phyloP scores from a whole-genome alignment of 1,139 yeast genomes.

The Trichomonascaceae sp. region DNA sequence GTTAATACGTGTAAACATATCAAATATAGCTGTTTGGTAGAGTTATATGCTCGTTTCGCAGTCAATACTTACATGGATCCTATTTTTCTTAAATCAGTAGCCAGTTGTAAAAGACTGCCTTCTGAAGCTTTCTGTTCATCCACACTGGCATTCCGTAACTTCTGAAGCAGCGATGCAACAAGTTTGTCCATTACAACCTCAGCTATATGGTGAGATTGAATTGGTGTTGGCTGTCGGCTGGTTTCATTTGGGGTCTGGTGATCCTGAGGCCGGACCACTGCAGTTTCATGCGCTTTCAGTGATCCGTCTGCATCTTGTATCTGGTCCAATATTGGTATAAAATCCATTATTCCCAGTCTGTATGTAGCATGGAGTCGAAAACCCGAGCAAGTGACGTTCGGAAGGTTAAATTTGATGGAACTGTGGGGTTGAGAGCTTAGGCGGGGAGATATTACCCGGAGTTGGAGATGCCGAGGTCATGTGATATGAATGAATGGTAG shows the following conservation, averaged over 20 bases:
- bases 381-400: neutral
- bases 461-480: neutral
- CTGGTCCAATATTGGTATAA: neutral
- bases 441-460: neutral
- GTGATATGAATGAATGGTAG: neutral
- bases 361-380: neutral
- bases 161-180: conserved; percentile 2
- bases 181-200: conserved; percentile 7
- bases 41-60: neutral
- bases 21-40: too few species aligned
- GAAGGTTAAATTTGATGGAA: neutral
- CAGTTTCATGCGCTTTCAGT: neutral
- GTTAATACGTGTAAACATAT: neutral
- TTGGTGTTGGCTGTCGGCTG: neutral
- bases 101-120: conserved; percentile 3
- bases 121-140: neutral
- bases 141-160: conserved; percentile 1
- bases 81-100: neutral
- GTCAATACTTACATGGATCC: conserved; percentile 2
- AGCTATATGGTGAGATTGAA: conserved; percentile 3
- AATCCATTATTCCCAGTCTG: neutral
- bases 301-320: neutral
- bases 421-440: neutral
- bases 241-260: neutral
- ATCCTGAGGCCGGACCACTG: neutral